Base-by-base conservation (phyloP, 352 stramenopile genomes). In the Paralagenidium karlingii region DNA sequence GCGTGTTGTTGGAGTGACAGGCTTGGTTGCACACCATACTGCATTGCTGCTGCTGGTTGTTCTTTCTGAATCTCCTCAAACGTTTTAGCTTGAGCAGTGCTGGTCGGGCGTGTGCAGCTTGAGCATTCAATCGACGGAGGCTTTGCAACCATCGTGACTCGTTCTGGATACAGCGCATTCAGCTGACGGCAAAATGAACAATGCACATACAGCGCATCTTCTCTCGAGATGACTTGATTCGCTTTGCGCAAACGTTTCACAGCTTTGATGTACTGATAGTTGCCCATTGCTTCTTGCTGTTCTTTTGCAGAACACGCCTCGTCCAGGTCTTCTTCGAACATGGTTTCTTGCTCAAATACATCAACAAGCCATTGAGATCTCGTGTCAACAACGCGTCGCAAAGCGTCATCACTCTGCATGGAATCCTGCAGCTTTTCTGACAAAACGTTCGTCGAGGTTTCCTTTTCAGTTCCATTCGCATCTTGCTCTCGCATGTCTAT, bases 331-430 rank as follows among this genome's bases (percentile, higher is more conserved):
- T 91, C 78, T 64, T 91, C 78, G 43, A 91, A 91, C 78, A 91
- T 91, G 4, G 75, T 89, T 46, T 91, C 78, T 59, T 91, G 78
- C 57, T 91, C 78, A 21, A 87, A 91, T 67, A 74, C 88, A 34
- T 88, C 78, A 22, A 87, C 53, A 36, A 88, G 80, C 40, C 70
- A 85, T n/a, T n/a, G n/a, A n/a, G n/a, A n/a, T n/a, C n/a, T n/a
- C n/a, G n/a, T n/a, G 19, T 36, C 30, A 3, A 20, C 30, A 7
- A 36, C 30, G 16, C 52, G 56, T 28, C 62, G 34, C 13, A 88
- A 44, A 10, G 85, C 70, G 0, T 29, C 21, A 39, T 88, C 30
- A 16, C 19, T 16, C 19, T 22, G 16, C 7, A 36, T 36, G 22
- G 19, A 16, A 22, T 36, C 30, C 22, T 36, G 30, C n/a, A n/a